Percentiles rank a stretch among this genome's conserved stretches.
phyloP scores from a whole-genome alignment of 305 asterid species.

The Fraxinus sp. region DNA sequence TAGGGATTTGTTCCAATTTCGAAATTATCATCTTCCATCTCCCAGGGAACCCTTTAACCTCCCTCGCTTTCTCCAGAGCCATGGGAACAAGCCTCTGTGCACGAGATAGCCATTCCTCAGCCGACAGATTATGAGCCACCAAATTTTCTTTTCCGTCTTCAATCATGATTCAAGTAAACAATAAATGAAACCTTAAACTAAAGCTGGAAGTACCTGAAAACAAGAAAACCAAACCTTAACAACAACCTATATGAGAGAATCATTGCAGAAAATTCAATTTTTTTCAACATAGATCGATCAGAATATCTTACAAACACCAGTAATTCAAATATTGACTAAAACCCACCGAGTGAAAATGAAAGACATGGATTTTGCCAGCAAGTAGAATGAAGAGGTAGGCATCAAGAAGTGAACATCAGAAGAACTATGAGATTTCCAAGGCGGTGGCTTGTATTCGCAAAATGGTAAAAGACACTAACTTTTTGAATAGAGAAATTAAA shows the following conservation, averaged over 20 bases:
- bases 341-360: background rate
- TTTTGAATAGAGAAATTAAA: constrained; percentile 29
- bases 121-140: constrained; percentile 36
- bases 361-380: constrained; percentile 1
- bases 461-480: constrained; percentile 24
- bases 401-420: constrained; percentile 20
- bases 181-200: constrained; percentile 30
- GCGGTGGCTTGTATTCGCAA: constrained; percentile 39
- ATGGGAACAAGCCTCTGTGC: constrained; percentile 70
- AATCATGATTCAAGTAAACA: constrained; percentile 39
- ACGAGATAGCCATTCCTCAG: constrained; percentile 69
- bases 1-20: constrained; percentile 61
- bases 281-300: background rate
- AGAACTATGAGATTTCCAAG: constrained; percentile 29
- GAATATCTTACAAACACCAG: background rate
- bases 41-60: constrained; percentile 62
- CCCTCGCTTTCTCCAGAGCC: constrained; percentile 65
- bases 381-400: background rate
- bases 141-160: constrained; percentile 46
- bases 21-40: constrained; percentile 80
- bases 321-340: constrained; percentile 2
- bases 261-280: background rate
- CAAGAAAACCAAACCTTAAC: constrained; percentile 21
- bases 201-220: constrained; percentile 36
- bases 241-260: constrained; percentile 14